A percentile compares a stretch with the other conserved stretches of the same genome.
Conservation (phyloP, 495 filamentous ascomycete species). For the Xylaria longipes region DNA sequence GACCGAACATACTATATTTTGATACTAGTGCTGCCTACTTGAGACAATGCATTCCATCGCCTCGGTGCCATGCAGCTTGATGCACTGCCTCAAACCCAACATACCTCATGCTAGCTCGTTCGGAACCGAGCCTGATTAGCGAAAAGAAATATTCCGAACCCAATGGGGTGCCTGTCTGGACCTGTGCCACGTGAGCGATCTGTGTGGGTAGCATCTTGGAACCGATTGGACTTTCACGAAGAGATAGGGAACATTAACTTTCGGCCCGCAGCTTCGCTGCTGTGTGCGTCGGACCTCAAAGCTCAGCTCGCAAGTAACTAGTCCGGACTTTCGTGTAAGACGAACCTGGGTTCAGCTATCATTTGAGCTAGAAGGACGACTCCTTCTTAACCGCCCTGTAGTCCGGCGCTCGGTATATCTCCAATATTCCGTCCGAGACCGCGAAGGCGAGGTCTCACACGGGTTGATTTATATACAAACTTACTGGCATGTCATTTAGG, state of each 20-base stretch:
- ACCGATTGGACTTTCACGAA: not conserved
- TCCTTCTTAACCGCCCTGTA: slow-evolving; percentile 32
- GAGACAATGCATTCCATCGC: not conserved
- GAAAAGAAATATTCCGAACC: not conserved
- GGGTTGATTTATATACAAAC: slow-evolving; percentile 34
- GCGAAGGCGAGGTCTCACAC: slow-evolving; percentile 20
- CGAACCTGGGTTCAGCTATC: slow-evolving; percentile 26
- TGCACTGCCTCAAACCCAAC: not conserved
- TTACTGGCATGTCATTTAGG: not conserved
- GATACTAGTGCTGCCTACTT: not conserved
- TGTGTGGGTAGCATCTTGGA: not conserved
- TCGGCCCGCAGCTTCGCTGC: slow-evolving; percentile 12
- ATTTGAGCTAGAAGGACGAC: slow-evolving; percentile 20
- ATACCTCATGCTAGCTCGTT: not conserved
- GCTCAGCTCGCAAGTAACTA: slow-evolving; percentile 3
- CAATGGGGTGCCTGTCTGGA: not conserved
- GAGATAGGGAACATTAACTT: not conserved
- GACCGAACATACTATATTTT: not conserved
- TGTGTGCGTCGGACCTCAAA: slow-evolving; percentile 35
- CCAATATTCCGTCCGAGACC: slow-evolving; percentile 51
- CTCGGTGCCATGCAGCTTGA: not conserved
- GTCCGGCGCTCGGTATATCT: slow-evolving; percentile 53
- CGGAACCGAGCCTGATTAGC: slow-evolving; percentile 1
- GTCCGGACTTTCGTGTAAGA: slow-evolving; percentile 21
- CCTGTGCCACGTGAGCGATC: not conserved